A percentile compares a stretch with the other conserved stretches of the same genome.
phyloP scores from a whole-genome alignment of 345 rosid species.

The Citrus australasica region DNA sequence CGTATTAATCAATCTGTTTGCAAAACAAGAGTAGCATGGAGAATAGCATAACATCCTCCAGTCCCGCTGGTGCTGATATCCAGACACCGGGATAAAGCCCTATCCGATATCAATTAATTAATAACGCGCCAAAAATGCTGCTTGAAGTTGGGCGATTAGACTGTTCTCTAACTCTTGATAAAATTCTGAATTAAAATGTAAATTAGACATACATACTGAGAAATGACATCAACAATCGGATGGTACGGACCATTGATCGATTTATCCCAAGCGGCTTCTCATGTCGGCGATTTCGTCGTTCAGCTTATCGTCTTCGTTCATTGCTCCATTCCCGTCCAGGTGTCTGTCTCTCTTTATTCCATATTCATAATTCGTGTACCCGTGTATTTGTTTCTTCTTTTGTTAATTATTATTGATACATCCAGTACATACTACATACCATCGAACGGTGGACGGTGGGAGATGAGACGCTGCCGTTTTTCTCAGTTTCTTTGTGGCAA shows the following conservation, averaged over 20 bases:
- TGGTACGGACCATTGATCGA: conserved; percentile 59
- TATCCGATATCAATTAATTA: not conserved
- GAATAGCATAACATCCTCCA: not conserved
- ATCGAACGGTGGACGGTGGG: conserved; percentile 50
- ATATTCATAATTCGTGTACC: too few species aligned
- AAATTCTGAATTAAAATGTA: too few species aligned
- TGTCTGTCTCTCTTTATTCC: not conserved
- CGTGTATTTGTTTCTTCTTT: not conserved
- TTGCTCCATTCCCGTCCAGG: conserved; percentile 45
- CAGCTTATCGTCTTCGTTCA: conserved; percentile 25
- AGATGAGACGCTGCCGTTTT: conserved; percentile 46
- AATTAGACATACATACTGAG: too few species aligned
- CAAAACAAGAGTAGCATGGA: too few species aligned
- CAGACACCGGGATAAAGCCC: not conserved
- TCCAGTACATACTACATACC: conserved; percentile 42
- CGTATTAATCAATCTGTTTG: too few species aligned
- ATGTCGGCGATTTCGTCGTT: too few species aligned
- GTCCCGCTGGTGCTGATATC: not conserved
- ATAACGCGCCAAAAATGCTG: not conserved
- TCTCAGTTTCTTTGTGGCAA: conserved; percentile 26
- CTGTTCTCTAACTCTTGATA: too few species aligned
- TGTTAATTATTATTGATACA: too few species aligned
- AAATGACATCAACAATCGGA: conserved; percentile 33
- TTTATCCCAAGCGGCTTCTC: conserved; percentile 30
- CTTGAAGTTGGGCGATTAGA: too few species aligned